Conservation (phyloP, 805 yeast genomes). For the Yarrowia phangngaensis region DNA sequence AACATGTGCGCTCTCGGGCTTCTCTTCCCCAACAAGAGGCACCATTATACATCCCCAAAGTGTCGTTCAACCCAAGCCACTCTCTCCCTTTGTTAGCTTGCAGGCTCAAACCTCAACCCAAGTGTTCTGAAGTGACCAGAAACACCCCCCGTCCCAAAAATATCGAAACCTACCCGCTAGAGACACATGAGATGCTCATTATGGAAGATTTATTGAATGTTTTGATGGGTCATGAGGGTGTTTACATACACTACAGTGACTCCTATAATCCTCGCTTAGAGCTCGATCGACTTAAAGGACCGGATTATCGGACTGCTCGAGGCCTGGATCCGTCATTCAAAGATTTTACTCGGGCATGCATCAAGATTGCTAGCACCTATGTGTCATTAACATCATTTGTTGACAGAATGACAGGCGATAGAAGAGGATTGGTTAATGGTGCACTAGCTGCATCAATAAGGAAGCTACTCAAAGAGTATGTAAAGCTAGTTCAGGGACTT, state of each 20-base stretch:
- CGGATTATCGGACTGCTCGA: constrained; percentile 69
- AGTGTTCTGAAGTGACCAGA: constrained; percentile 30
- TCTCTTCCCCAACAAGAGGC: constrained; percentile 16
- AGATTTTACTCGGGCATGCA: constrained; percentile 60
- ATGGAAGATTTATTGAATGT: constrained; percentile 66
- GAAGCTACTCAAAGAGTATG: constrained; percentile 41
- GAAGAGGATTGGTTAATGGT: constrained; percentile 70
- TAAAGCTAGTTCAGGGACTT: constrained; percentile 39
- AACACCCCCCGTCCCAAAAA: constrained; percentile 15
- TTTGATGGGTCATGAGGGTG: constrained; percentile 63
- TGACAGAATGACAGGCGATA: constrained; percentile 52
- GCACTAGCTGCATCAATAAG: constrained; percentile 62
- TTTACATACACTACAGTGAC: constrained; percentile 64
- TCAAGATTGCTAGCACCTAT: constrained; percentile 60
- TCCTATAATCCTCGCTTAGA: constrained; percentile 50
- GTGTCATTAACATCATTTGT: constrained; percentile 56
- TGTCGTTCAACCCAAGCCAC: constrained; percentile 3
- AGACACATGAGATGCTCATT: constrained; percentile 64
- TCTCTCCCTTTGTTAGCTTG: constrained; percentile 27
- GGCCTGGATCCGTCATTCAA: constrained; percentile 70
- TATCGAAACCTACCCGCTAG: constrained; percentile 11
- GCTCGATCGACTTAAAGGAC: constrained; percentile 54
- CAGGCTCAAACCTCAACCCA: constrained; percentile 29
- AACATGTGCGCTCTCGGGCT: constrained; percentile 7
- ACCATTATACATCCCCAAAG: constrained; percentile 21